Percentiles rank a stretch among this genome's conserved stretches.
phyloP scores from a whole-genome alignment of 257 asterid species.

The Mentha longifolia region DNA sequence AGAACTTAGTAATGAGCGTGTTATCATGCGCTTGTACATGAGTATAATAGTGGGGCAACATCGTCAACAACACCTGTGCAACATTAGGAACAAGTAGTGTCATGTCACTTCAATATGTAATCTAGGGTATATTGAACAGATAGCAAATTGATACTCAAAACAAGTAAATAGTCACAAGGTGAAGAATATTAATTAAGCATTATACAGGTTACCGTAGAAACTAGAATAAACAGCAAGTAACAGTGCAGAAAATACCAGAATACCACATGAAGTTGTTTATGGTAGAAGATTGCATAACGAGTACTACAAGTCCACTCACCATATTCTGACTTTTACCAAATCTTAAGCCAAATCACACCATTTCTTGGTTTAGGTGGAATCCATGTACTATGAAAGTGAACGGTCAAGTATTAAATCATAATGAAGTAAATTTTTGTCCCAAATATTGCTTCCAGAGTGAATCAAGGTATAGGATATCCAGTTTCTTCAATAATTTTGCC shows the following conservation, averaged over 20 bases:
- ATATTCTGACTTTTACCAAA: neutral
- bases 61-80: conserved; percentile 70
- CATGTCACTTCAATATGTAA: conserved; percentile 18
- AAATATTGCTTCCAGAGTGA: conserved; percentile 13
- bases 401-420: neutral
- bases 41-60: conserved; percentile 82
- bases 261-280: neutral
- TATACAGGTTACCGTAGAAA: neutral
- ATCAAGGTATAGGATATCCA: conserved; percentile 2
- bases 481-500: conserved; percentile 14
- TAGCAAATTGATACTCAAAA: conserved; percentile 1
- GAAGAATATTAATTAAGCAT: neutral
- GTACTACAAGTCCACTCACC: neutral
- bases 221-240: neutral
- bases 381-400: conserved; percentile 1
- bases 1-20: conserved; percentile 93
- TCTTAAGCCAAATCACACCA: neutral
- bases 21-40: conserved; percentile 86
- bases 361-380: neutral
- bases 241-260: neutral
- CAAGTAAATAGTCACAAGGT: neutral
- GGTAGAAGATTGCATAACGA: neutral
- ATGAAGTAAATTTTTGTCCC: conserved; percentile 5
- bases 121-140: conserved; percentile 8
- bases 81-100: conserved; percentile 32